Conservation (phyloP, 2,329 filamentous ascomycete genomes). For the Aspergillus brasiliensis region DNA sequence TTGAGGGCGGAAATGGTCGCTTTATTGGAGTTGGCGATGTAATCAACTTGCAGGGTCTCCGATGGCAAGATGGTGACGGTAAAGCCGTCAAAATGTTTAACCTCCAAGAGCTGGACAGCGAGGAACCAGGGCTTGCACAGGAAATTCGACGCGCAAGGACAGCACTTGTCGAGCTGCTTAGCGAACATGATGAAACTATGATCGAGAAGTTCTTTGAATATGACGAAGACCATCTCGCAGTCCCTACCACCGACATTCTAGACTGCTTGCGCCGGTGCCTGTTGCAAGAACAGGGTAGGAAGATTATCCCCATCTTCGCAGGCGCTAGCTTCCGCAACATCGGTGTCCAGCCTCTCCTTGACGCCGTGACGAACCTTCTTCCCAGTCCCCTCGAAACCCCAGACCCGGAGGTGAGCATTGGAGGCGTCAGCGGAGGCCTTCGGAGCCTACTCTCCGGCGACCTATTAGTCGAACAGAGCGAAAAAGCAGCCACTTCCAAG, state of each 20-base stretch:
- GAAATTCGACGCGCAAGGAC: slow-evolving; percentile 77
- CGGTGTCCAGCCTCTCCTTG: slow-evolving; percentile 86
- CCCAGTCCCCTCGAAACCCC: slow-evolving; percentile 80
- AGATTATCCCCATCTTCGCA: slow-evolving; percentile 82
- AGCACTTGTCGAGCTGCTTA: slow-evolving; percentile 78
- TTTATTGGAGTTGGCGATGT: slow-evolving; percentile 86
- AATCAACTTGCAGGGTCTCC: slow-evolving; percentile 71
- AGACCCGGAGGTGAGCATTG: slow-evolving; percentile 74
- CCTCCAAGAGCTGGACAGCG: slow-evolving; percentile 55
- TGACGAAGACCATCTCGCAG: slow-evolving; percentile 69
- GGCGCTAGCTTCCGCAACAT: slow-evolving; percentile 93
- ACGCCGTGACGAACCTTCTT: slow-evolving; percentile 83
- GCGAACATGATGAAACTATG: slow-evolving; percentile 83
- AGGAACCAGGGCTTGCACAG: slow-evolving; percentile 54
- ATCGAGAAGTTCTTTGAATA: slow-evolving; percentile 81
- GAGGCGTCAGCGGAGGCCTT: slow-evolving; percentile 57
- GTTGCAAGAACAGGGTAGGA: slow-evolving; percentile 61
- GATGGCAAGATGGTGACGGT: slow-evolving; percentile 71
- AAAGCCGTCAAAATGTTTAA: slow-evolving; percentile 61
- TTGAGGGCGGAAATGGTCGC: slow-evolving; percentile 69
- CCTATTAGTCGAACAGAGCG: slow-evolving; percentile 40
- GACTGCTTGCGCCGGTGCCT: slow-evolving; percentile 74
- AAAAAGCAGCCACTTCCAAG: slow-evolving; percentile 36
- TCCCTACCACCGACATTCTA: slow-evolving; percentile 68
- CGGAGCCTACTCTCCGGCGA: slow-evolving; percentile 52